Percentiles rank a stretch among this genome's conserved stretches.
These are phyloP conservation scores for Xylariaceae sp. DNA, from an alignment of 2,329 filamentous ascomycete species.

Conservation along the genomic window DNA sequence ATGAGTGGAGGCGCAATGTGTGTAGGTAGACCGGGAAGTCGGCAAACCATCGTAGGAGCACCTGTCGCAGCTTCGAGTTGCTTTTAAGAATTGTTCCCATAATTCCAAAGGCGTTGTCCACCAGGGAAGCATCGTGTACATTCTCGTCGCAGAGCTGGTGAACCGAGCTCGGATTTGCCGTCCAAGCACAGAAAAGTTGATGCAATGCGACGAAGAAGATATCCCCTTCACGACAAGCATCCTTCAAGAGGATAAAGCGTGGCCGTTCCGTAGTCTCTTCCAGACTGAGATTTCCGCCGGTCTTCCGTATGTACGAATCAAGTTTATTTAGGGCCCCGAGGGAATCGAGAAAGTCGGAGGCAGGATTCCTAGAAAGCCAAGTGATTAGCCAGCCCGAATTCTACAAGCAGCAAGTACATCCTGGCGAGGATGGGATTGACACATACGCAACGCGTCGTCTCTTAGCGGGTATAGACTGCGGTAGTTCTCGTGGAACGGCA, in stretches of 20 bases:
- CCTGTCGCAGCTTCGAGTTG: conserved; percentile 42
- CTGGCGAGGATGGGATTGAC: neutral
- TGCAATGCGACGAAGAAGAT: conserved; percentile 69
- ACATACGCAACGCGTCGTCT: conserved; percentile 38
- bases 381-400: neutral
- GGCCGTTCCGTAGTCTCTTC: conserved; percentile 48
- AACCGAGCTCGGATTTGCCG: conserved; percentile 44
- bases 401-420: neutral
- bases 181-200: conserved; percentile 68
- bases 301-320: conserved; percentile 11
- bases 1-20: conserved; percentile 14
- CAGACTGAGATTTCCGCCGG: conserved; percentile 29
- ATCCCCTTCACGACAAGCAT: conserved; percentile 64
- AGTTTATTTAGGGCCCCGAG: conserved; percentile 23
- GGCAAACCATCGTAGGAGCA: conserved; percentile 44
- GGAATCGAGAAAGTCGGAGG: conserved; percentile 28
- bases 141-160: conserved; percentile 45
- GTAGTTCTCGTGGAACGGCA: conserved; percentile 8
- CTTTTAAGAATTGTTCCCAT: conserved; percentile 46
- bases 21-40: conserved; percentile 43
- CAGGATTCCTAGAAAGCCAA: conserved; percentile 24
- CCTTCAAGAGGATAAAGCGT: conserved; percentile 59
- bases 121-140: conserved; percentile 23
- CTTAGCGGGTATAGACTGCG: conserved; percentile 31
- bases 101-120: conserved; percentile 44